Percentiles rank a stretch among this genome's conserved stretches.
These are phyloP conservation scores for Trypanosoma caninum DNA, from an alignment of 208 protist species.

Conservation along the genomic window DNA sequence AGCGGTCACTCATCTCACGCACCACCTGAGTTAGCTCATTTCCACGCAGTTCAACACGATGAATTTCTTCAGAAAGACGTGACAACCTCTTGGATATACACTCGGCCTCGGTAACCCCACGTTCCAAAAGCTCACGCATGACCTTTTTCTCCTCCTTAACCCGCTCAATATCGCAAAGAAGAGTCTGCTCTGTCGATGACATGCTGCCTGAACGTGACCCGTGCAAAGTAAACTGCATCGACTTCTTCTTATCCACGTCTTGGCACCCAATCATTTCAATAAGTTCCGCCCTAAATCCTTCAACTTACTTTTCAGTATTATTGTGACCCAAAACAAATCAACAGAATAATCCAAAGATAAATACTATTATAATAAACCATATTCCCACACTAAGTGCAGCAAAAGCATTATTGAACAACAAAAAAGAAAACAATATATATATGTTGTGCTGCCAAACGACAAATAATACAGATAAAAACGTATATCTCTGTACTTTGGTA, in stretches of 20 bases:
- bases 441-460: too few relatives aligned
- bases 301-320: not conserved
- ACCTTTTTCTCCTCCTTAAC: conserved; percentile 14
- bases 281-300: not conserved
- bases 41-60: conserved; percentile 1
- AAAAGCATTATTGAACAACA: not conserved
- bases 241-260: not conserved
- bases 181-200: not conserved
- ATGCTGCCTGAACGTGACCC: not conserved
- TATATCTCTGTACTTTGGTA: not conserved
- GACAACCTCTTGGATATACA: conserved; percentile 12
- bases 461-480: too few relatives aligned
- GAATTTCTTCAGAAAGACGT: conserved; percentile 13
- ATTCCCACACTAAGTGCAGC: not conserved
- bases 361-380: not conserved
- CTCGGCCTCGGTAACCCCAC: conserved; percentile 24
- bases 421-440: not conserved
- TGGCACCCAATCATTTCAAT: not conserved
- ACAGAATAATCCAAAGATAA: not conserved
- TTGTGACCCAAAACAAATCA: not conserved
- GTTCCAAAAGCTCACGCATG: conserved; percentile 19
- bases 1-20: not conserved
- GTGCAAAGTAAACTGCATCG: not conserved
- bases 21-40: not conserved
- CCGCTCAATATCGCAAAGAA: conserved; percentile 13